Evolutionary conservation across 345 rosid species (phyloP), one percentile per base, ranked within the genome.

Genomic region (Sisymbrium altissimum): DNA sequence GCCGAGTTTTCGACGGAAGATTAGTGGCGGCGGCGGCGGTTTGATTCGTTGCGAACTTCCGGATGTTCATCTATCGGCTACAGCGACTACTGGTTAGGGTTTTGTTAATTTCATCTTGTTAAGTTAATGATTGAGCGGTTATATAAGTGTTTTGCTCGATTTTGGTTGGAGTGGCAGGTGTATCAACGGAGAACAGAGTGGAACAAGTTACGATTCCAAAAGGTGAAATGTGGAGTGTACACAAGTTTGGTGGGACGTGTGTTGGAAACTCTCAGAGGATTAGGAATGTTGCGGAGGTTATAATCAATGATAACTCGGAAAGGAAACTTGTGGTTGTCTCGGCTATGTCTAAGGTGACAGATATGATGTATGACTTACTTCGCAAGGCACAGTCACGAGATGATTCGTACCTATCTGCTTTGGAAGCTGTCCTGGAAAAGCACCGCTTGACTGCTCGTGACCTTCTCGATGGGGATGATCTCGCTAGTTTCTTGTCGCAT

Each of bases 291-390:
- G 93, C 96, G 0, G 90, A 89, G 57, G 81, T 92, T 39, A 83
- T 96, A 13, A 63, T 84, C 39, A 84, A 77, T 15, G 98, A 96
- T 81, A 78, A 70, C 54, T 77, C 90, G 0, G 93, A 92, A 57
- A 85, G 87, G 83, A 92, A 92, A 78, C 83, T 96, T 76, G 87
- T 86, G 46, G 90, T 96, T 63, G 99, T 96, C 32, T 96, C 96
- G 3, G 98, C 99, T 5, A 89, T 96, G 99, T 90, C 99, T 3
- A 92, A 92, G 81, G 99, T 96, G 70, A 96, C 99, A 1, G 99
- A 96, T 81, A 90, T 96, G 98, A 96, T 96, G 95, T 96, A 90
- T 73, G 96, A 90, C 70, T 90, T 96, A 70, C 82, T 96, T 35
- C 30, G 77, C 79, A 90, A 84, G 88, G 99, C 99, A 43, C 93